phyloP scores from a whole-genome alignment of 306 rosid species.

The Fragaria iinumae region DNA sequence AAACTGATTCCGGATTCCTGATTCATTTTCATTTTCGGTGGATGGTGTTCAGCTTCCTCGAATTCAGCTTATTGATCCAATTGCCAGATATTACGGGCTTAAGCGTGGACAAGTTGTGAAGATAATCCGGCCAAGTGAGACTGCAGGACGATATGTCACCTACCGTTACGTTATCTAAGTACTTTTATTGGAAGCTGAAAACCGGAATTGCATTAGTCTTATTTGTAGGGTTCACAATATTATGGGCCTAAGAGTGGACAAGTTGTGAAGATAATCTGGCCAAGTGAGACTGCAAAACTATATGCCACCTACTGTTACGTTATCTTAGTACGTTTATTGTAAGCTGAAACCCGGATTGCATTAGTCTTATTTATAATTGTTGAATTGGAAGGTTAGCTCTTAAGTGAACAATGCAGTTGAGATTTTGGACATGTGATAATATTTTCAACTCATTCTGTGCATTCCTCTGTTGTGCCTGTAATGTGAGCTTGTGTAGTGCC shows the following conservation, averaged over 20 bases:
- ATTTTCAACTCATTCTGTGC: not conserved
- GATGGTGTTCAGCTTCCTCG: conserved; percentile 63
- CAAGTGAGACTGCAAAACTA: conserved; percentile 80
- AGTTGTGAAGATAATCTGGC: conserved; percentile 75
- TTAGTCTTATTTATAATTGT: not conserved
- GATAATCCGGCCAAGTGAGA: conserved; percentile 80
- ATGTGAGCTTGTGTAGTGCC: not conserved
- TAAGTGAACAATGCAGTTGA: not conserved
- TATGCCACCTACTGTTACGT: conserved; percentile 72
- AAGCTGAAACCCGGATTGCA: not conserved
- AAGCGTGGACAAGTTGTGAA: conserved; percentile 93
- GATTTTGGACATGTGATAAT: not conserved
- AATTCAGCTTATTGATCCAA: conserved; percentile 77
- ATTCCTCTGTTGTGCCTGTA: not conserved
- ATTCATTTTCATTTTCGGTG: not conserved
- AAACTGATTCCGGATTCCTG: not conserved
- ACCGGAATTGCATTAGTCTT: not conserved
- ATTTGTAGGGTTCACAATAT: conserved; percentile 28
- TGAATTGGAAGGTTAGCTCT: not conserved
- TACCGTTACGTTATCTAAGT: conserved; percentile 66
- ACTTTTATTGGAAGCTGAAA: not conserved
- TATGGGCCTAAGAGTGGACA: conserved; percentile 62
- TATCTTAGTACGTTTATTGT: conserved; percentile 28
- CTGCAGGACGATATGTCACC: conserved; percentile 84
- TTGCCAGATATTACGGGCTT: conserved; percentile 82